A percentile compares a stretch with the other conserved stretches of the same genome.
Evolutionary conservation across 2,329 filamentous ascomycete genomes (phyloP).

Genomic region (Rutstroemia sydowiana): DNA sequence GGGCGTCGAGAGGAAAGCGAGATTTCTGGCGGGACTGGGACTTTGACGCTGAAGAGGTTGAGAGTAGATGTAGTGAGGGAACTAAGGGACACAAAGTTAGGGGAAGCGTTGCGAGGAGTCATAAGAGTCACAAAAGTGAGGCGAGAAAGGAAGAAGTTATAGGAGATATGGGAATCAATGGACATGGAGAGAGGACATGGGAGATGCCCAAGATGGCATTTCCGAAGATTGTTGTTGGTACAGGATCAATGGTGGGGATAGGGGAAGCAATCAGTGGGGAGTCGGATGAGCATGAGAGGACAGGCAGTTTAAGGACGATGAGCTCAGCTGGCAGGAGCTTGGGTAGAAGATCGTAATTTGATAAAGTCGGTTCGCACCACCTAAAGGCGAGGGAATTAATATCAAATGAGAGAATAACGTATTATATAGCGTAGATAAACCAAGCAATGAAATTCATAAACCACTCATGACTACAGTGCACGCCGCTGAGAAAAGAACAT

Average conservation of each 20-base stretch:
- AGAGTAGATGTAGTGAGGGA: not conserved
- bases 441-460: too few species aligned
- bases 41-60: constrained; percentile 18
- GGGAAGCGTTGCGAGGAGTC: constrained; percentile 11
- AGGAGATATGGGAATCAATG: not conserved
- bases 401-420: too few species aligned
- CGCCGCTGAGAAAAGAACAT: too few species aligned
- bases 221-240: not conserved
- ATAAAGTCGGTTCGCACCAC: too few species aligned
- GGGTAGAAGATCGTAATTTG: not conserved
- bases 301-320: not conserved
- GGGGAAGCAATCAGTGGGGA: constrained; percentile 2
- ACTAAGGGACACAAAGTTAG: constrained; percentile 10
- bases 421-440: too few species aligned
- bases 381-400: too few species aligned
- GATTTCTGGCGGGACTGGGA: constrained; percentile 24
- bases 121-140: not conserved
- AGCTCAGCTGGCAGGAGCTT: constrained; percentile 3
- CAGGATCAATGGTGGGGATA: not conserved
- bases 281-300: constrained; percentile 1
- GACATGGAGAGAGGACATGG: constrained; percentile 14
- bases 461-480: too few species aligned
- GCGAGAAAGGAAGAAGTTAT: not conserved
- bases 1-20: constrained; percentile 31
- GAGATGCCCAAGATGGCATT: constrained; percentile 13